Evolutionary conservation across 2,329 filamentous ascomycete genomes (phyloP).

Genomic region (Cladosporium sp.): DNA sequence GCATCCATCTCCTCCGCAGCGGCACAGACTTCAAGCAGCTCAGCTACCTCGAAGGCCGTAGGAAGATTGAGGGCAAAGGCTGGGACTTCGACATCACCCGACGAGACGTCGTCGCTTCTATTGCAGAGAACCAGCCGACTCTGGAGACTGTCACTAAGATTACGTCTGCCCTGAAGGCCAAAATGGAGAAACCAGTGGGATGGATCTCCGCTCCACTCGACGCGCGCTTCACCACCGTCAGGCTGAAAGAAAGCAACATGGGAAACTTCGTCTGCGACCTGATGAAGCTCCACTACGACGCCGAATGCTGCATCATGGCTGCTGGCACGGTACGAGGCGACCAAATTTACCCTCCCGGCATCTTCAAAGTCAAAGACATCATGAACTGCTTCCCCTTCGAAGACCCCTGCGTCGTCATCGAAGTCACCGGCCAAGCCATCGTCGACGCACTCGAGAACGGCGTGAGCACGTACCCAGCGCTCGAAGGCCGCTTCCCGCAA

Average conservation of each 20-base stretch:
- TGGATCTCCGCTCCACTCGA: conserved; percentile 82
- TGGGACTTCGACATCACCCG: conserved; percentile 81
- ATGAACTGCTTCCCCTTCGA: conserved; percentile 74
- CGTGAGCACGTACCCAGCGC: conserved; percentile 74
- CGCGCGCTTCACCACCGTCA: conserved; percentile 80
- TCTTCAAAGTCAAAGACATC: conserved; percentile 64
- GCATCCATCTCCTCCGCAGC: conserved; percentile 79
- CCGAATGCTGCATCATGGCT: conserved; percentile 83
- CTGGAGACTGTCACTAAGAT: conserved; percentile 65
- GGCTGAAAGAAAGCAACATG: conserved; percentile 75
- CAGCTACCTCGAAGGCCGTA: conserved; percentile 79
- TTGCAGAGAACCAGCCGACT: conserved; percentile 64
- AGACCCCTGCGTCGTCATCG: conserved; percentile 79
- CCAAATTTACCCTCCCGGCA: conserved; percentile 80
- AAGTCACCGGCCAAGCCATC: conserved; percentile 69
- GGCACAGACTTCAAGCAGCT: conserved; percentile 91
- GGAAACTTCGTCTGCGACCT: conserved; percentile 91
- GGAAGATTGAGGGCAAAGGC: conserved; percentile 50
- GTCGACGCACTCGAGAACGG: conserved; percentile 82
- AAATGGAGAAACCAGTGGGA: conserved; percentile 78
- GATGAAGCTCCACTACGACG: conserved; percentile 78
- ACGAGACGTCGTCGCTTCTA: conserved; percentile 69
- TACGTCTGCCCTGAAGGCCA: conserved; percentile 71
- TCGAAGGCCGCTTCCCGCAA: conserved; percentile 82
- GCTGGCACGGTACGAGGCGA: conserved; percentile 84